These are phyloP conservation scores for Septoria linicola DNA, from an alignment of 2,329 filamentous ascomycete species.

Conservation along the genomic window DNA sequence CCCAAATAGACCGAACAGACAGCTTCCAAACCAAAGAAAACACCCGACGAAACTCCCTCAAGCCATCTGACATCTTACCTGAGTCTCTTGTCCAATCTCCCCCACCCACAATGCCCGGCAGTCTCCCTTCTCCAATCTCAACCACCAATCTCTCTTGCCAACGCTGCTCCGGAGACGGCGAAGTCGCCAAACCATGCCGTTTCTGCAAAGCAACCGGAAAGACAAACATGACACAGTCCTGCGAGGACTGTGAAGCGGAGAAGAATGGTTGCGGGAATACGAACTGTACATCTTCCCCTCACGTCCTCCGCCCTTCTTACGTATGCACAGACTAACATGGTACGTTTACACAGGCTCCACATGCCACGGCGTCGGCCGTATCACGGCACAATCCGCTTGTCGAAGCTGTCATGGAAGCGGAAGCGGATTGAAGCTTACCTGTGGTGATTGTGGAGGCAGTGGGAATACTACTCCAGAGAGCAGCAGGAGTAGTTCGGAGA, in stretches of 20 bases:
- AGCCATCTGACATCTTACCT: slow-evolving; percentile 9
- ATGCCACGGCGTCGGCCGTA: slow-evolving; percentile 10
- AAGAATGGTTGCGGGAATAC: slow-evolving; percentile 23
- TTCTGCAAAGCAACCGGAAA: slow-evolving; percentile 22
- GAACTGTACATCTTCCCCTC: slow-evolving; percentile 14
- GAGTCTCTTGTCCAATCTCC: slow-evolving; percentile 6
- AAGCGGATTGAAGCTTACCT: slow-evolving; percentile 15
- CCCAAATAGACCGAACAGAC: neutral
- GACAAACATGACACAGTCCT: slow-evolving; percentile 1
- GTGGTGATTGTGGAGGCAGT: slow-evolving; percentile 21
- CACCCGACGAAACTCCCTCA: slow-evolving; percentile 19
- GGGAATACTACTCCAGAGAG: slow-evolving; percentile 7
- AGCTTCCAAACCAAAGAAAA: slow-evolving; percentile 15
- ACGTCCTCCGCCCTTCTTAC: too few relatives aligned
- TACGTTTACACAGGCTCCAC: neutral
- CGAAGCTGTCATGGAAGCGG: slow-evolving; percentile 17
- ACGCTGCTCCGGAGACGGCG: slow-evolving; percentile 18
- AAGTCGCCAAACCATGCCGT: slow-evolving; percentile 18
- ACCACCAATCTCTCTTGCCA: slow-evolving; percentile 1
- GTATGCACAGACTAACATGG: neutral
- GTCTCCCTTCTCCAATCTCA: neutral
- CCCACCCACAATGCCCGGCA: neutral
- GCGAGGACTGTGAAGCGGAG: slow-evolving; percentile 20
- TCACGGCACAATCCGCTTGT: slow-evolving; percentile 5
- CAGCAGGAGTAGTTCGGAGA: slow-evolving; percentile 6